These are phyloP conservation scores for Exophiala bonariae DNA, from an alignment of 2,329 filamentous ascomycete species.

Conservation along the genomic window DNA sequence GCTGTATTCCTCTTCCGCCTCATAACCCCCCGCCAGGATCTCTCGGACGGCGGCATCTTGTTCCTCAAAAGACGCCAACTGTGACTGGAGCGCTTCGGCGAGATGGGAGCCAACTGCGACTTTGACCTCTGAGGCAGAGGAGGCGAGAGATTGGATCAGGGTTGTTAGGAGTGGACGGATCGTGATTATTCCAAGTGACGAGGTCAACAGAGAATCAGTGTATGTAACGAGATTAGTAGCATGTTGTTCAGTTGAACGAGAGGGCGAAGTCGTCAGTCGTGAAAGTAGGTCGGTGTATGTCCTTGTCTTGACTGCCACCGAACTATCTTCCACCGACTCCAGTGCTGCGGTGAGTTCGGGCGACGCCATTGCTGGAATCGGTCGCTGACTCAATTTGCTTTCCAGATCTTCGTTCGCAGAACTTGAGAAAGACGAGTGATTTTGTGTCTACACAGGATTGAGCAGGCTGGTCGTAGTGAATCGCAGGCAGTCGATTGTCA, in stretches of 20 bases:
- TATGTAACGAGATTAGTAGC: conserved; percentile 45
- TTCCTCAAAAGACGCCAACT: conserved; percentile 76
- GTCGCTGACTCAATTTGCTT: no score
- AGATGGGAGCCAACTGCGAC: conserved; percentile 75
- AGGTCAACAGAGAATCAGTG: conserved; percentile 67
- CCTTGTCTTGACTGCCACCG: conserved; percentile 51
- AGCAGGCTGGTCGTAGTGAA: no score
- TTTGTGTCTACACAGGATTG: no score
- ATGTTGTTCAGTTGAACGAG: conserved; percentile 35
- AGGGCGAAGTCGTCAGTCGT: conserved; percentile 51
- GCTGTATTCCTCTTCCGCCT: conserved; percentile 76
- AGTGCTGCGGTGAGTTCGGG: conserved; percentile 50
- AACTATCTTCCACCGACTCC: conserved; percentile 44
- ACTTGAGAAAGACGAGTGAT: no score
- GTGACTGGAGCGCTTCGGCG: conserved; percentile 66
- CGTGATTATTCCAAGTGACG: conserved; percentile 73
- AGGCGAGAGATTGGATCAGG: conserved; percentile 65
- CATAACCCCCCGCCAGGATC: conserved; percentile 79
- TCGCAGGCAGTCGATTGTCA: no score
- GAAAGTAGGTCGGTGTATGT: conserved; percentile 60
- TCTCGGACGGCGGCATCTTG: conserved; percentile 78
- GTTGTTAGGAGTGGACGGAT: conserved; percentile 68
- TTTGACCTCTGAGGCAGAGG: conserved; percentile 60
- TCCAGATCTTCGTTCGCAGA: no score
- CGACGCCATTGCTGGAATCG: conserved; percentile 46